Evolutionary conservation across 768 basidiomycete species (phyloP).

Genomic region (Porpolomopsis calyptriformis): DNA sequence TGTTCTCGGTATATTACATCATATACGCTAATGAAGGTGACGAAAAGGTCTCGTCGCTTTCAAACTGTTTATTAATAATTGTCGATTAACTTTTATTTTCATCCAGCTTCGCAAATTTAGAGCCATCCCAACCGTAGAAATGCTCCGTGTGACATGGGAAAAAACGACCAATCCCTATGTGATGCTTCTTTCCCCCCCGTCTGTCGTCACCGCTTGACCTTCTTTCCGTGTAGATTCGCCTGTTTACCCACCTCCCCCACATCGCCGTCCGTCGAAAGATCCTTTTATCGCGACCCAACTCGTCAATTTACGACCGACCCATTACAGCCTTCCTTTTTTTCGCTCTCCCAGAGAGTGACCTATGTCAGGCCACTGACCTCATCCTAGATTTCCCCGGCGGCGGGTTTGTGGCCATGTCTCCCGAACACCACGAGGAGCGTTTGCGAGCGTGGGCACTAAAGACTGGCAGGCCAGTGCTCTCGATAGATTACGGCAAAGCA

Average conservation of each 20-base stretch:
- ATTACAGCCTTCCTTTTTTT: conserved; percentile 81
- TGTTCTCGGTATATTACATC: conserved; percentile 88
- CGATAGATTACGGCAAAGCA: conserved; percentile 92
- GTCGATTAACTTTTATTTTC: not conserved
- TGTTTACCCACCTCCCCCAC: conserved; percentile 48
- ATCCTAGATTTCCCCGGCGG: conserved; percentile 93
- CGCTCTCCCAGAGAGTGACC: conserved; percentile 50
- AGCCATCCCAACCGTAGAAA: conserved; percentile 91
- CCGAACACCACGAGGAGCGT: conserved; percentile 93
- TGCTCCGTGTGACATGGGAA: conserved; percentile 94
- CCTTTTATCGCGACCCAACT: conserved; percentile 68
- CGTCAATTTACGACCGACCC: conserved; percentile 69
- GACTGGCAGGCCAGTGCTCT: conserved; percentile 69
- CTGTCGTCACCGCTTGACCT: conserved; percentile 1
- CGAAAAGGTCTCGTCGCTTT: conserved; percentile 64
- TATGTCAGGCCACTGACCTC: conserved; percentile 62
- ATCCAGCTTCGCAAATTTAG: conserved; percentile 78
- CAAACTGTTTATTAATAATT: not conserved
- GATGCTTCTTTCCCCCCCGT: conserved; percentile 17
- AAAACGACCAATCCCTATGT: conserved; percentile 93
- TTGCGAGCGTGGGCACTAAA: conserved; percentile 75
- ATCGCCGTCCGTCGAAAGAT: conserved; percentile 64
- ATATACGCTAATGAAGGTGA: conserved; percentile 81
- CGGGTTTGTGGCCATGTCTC: conserved; percentile 93
- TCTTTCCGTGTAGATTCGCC: conserved; percentile 46